phyloP scores from a whole-genome alignment of 2,329 filamentous ascomycete genomes.

The Fusarium pseudoanthophilum region DNA sequence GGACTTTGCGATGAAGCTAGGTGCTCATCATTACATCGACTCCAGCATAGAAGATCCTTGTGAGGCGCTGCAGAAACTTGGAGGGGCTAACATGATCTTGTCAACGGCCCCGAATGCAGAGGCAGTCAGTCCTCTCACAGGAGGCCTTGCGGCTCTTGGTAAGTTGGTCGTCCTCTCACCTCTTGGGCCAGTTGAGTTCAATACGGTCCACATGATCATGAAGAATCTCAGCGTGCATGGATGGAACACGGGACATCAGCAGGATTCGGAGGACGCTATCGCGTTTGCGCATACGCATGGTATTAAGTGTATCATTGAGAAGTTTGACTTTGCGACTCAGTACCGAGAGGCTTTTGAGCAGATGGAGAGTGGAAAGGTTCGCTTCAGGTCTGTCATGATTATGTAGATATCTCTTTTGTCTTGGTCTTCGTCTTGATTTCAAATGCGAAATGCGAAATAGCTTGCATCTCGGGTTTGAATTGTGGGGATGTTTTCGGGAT shows the following conservation, averaged over 20 bases:
- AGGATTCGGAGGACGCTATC: slow-evolving; percentile 73
- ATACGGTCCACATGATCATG: slow-evolving; percentile 54
- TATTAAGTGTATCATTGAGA: slow-evolving; percentile 73
- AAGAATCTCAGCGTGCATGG: slow-evolving; percentile 71
- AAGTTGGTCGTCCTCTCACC: slow-evolving; percentile 66
- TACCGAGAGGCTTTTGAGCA: slow-evolving; percentile 57
- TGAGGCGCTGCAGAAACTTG: slow-evolving; percentile 62
- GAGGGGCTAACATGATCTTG: slow-evolving; percentile 70
- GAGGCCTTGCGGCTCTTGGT: slow-evolving; percentile 63
- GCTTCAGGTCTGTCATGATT: slow-evolving; percentile 58
- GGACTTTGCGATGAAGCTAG: slow-evolving; percentile 66
- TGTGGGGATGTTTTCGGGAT: neutral
- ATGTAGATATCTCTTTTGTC: neutral
- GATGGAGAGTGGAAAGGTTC: slow-evolving; percentile 53
- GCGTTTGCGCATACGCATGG: slow-evolving; percentile 70
- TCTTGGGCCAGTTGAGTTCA: slow-evolving; percentile 56
- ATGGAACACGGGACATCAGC: slow-evolving; percentile 70
- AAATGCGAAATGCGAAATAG: neutral
- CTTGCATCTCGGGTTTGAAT: neutral
- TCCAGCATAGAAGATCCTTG: slow-evolving; percentile 61
- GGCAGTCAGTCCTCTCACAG: slow-evolving; percentile 62
- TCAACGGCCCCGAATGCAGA: slow-evolving; percentile 70
- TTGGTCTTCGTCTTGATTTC: neutral
- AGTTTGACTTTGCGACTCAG: slow-evolving; percentile 64
- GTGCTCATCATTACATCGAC: slow-evolving; percentile 59